A percentile compares a stretch with the other conserved stretches of the same genome.
Conservation (phyloP, 768 basidiomycete genomes). For the Daedaleopsis nitida region DNA sequence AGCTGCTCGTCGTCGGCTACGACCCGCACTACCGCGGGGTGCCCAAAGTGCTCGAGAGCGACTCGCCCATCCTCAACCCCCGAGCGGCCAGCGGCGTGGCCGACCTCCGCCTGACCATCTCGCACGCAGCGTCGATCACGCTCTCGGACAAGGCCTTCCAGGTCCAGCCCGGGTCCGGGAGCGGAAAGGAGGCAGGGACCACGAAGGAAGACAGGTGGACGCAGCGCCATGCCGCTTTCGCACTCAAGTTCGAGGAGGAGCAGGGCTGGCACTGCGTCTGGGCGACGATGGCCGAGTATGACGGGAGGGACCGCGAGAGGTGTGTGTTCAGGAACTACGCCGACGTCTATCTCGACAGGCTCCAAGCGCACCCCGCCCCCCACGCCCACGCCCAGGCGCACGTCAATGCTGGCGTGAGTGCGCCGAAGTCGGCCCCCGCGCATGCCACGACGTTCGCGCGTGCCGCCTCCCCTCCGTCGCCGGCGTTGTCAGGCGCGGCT, state of each 20-base stretch:
- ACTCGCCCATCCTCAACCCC: constrained; percentile 41
- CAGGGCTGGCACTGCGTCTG: constrained; percentile 65
- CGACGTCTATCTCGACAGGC: constrained; percentile 56
- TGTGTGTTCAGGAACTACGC: constrained; percentile 56
- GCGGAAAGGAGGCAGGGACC: constrained; percentile 22
- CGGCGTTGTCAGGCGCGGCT: background rate
- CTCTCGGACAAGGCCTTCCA: constrained; percentile 63
- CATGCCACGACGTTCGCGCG: background rate
- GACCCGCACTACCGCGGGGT: constrained; percentile 56
- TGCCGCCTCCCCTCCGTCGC: background rate
- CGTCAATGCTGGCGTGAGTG: too few species aligned
- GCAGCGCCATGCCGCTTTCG: constrained; percentile 50
- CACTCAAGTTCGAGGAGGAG: constrained; percentile 54
- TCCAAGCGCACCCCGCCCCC: constrained; percentile 34
- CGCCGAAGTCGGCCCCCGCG: background rate
- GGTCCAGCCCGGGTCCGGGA: constrained; percentile 9
- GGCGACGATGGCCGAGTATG: constrained; percentile 59
- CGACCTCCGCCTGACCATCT: constrained; percentile 42
- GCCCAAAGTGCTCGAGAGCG: constrained; percentile 62
- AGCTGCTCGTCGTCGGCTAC: constrained; percentile 64
- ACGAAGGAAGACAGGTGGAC: constrained; percentile 40
- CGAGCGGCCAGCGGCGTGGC: constrained; percentile 27
- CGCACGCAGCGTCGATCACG: constrained; percentile 55
- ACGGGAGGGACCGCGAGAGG: constrained; percentile 35
- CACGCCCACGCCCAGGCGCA: background rate